Percentiles rank a stretch among this genome's conserved stretches.
phyloP scores from a whole-genome alignment of 306 rosid species.

The Cajanus cajan region DNA sequence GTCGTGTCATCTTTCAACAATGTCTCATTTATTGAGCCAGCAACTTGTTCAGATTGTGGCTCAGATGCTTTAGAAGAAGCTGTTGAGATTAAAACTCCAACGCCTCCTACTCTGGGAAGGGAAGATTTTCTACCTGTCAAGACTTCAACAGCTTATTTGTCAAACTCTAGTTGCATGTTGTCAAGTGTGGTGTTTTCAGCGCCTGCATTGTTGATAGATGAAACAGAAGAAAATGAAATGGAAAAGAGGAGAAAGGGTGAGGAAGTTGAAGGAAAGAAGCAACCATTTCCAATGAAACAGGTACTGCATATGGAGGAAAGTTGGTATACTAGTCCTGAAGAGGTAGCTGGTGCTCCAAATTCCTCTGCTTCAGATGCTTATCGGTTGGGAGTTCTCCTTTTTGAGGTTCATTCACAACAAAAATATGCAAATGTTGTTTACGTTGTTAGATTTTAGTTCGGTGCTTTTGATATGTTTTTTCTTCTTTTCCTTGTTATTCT shows the following conservation, averaged over 20 bases:
- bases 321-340: conserved; percentile 90
- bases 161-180: conserved; percentile 64
- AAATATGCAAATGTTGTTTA: background rate
- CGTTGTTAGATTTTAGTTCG: background rate
- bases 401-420: conserved; percentile 60
- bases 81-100: conserved; percentile 40
- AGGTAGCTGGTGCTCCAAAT: conserved; percentile 48
- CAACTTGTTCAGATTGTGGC: conserved; percentile 70
- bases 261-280: conserved; percentile 53
- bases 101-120: conserved; percentile 37
- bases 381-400: conserved; percentile 81
- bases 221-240: conserved; percentile 48
- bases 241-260: conserved; percentile 47
- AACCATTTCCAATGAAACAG: conserved; percentile 72
- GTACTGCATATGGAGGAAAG: conserved; percentile 60
- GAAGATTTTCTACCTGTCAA: conserved; percentile 42
- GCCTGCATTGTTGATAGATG: conserved; percentile 44
- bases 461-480: conserved; percentile 10
- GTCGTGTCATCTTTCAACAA: conserved; percentile 76
- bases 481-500: background rate
- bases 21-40: conserved; percentile 74
- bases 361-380: conserved; percentile 78
- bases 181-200: conserved; percentile 60
- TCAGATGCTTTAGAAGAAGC: conserved; percentile 57
- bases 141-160: conserved; percentile 45